A percentile compares a stretch with the other conserved stretches of the same genome.
Evolutionary conservation across 306 rosid species (phyloP).

Genomic region (Trifolium dubium): DNA sequence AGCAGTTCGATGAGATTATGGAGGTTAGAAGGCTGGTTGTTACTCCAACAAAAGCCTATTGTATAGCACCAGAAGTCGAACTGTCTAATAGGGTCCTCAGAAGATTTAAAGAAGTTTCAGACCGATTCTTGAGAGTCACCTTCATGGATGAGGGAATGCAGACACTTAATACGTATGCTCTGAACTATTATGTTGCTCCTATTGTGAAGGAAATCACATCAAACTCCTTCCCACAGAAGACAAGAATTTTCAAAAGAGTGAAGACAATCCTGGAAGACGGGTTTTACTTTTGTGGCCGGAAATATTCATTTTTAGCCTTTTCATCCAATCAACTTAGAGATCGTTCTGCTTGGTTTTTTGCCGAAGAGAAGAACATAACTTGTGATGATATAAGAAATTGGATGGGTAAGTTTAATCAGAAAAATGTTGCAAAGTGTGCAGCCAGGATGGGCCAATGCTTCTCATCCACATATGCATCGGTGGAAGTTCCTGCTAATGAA

Average conservation of each 20-base stretch:
- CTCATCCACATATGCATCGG: slow-evolving; percentile 88
- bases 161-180: slow-evolving; percentile 61
- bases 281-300: slow-evolving; percentile 69
- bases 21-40: slow-evolving; percentile 82
- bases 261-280: slow-evolving; percentile 59
- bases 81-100: slow-evolving; percentile 85
- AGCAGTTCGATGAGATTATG: slow-evolving; percentile 58
- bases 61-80: slow-evolving; percentile 82
- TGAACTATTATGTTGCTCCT: slow-evolving; percentile 69
- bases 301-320: slow-evolving; percentile 79
- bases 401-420: slow-evolving; percentile 75
- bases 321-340: slow-evolving; percentile 88
- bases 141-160: slow-evolving; percentile 97
- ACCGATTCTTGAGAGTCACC: slow-evolving; percentile 80
- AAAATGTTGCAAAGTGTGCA: slow-evolving; percentile 78
- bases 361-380: slow-evolving; percentile 45
- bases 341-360: slow-evolving; percentile 93
- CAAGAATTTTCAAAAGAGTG: slow-evolving; percentile 63
- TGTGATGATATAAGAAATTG: slow-evolving; percentile 49
- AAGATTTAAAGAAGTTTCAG: slow-evolving; percentile 63
- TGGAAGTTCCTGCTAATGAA: slow-evolving; percentile 61
- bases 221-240: slow-evolving; percentile 61
- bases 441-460: slow-evolving; percentile 93
- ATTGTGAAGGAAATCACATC: slow-evolving; percentile 73
- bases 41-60: slow-evolving; percentile 87